Base-by-base conservation (phyloP, 2,329 filamentous ascomycete species). In the Rutstroemia sydowiana region DNA sequence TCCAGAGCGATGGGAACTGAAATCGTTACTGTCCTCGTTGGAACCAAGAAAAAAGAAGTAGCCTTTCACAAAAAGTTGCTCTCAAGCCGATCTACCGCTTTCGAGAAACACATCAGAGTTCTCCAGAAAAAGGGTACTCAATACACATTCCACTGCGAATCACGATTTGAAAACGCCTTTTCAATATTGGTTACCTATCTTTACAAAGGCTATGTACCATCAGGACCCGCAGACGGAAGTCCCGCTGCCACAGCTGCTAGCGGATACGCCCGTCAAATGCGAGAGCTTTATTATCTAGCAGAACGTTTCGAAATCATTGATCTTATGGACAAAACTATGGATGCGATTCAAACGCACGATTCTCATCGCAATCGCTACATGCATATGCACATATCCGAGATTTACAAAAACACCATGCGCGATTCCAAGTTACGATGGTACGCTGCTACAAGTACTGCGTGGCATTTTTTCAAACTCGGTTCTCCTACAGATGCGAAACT, bases 291-390 rank as follows among this genome's bases (percentile, higher is more conserved):
- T 14, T 48, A 47, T 23, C 23, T 52, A 23, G 49, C 49, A 1
- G 49, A 52, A 42, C 14, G 49, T 26, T 52, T 52, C 16, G 49
- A 48, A 10, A 42, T 52, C 8, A n/a, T 23, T 14, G 49, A 52
- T 30, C 28, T 52, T 6, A 52, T 52, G 49, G 45, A 52, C 28
- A 52, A 48, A 41, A 48, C 49, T 1, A 47, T 52, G 34, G 49
- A 52, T 36, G 49, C 30, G 7, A 47, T 52, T 8, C 41, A 51
- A 26, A 9, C 16, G 20, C 48, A 51, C 11, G 41, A 40, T 32
- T 30, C 23, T 40, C 48, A 16, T 39, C 45, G 36, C 16, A 18
- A 45, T 21, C 31, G 41, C 11, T 30, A 51, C 2, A 45, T 51
- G 2, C 30, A 45, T 18, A 30, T n/a, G 13, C 40, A 51, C 9